Conservation (phyloP, 108 stramenopile species). For the Bacterosira constricta region DNA sequence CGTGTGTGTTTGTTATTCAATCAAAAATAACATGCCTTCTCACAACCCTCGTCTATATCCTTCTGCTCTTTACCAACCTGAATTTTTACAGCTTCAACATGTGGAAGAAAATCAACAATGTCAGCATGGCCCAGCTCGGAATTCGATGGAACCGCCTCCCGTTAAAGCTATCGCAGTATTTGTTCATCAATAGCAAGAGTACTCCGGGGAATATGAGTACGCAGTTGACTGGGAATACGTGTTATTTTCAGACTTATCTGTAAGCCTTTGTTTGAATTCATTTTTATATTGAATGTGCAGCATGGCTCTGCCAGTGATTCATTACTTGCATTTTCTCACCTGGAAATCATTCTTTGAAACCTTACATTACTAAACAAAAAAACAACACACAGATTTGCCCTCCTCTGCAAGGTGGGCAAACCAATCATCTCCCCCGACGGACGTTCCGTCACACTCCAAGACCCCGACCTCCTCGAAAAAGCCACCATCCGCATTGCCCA, state of each 20-base stretch:
- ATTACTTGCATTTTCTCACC: background rate
- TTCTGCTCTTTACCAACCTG: background rate
- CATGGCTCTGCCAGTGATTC: too few relatives aligned
- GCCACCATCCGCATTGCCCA: conserved; percentile 39
- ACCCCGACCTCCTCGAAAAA: conserved; percentile 38
- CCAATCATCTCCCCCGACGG: conserved; percentile 32
- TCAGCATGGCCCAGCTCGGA: conserved; percentile 1
- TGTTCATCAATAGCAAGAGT: conserved; percentile 45
- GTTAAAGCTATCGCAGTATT: conserved; percentile 39
- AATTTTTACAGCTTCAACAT: conserved; percentile 26
- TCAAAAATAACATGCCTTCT: background rate
- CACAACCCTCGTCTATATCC: too few relatives aligned
- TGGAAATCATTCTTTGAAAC: background rate
- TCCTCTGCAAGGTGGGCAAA: conserved; percentile 55
- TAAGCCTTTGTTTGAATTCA: background rate
- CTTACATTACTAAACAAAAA: background rate
- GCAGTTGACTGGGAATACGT: conserved; percentile 60
- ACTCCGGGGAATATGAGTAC: conserved; percentile 35
- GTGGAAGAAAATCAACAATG: conserved; percentile 51
- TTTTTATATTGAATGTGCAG: too few relatives aligned
- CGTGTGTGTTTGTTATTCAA: background rate
- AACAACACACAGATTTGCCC: conserved; percentile 33
- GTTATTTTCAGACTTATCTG: conserved; percentile 62
- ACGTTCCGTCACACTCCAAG: conserved; percentile 26
- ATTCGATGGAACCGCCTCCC: conserved; percentile 23